Conservation (phyloP, 495 filamentous ascomycete genomes). For the Aspergillus wentii region DNA sequence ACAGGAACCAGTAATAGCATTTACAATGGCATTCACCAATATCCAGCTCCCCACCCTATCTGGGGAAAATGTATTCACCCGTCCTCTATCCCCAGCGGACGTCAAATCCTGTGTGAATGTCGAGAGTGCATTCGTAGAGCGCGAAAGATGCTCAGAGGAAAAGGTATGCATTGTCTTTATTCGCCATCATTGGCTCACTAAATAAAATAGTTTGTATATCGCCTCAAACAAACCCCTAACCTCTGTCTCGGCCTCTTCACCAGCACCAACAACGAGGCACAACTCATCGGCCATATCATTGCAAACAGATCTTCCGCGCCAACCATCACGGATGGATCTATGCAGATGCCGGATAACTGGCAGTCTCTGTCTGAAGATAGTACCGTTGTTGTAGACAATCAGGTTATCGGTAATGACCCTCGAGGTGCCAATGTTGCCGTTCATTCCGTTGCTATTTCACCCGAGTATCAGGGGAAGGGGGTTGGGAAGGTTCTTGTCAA, state of each 20-base stretch:
- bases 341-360: constrained; percentile 19
- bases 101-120: neutral
- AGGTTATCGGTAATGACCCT: constrained; percentile 18
- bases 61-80: neutral
- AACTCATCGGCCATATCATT: constrained; percentile 19
- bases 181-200: constrained; percentile 16
- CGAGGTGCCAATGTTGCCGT: constrained; percentile 14
- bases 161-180: constrained; percentile 8
- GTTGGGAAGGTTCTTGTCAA: constrained; percentile 16
- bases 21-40: neutral
- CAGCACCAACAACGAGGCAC: neutral
- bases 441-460: constrained; percentile 19
- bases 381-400: constrained; percentile 1
- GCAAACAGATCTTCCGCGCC: constrained; percentile 5
- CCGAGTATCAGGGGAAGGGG: constrained; percentile 17
- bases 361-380: constrained; percentile 2
- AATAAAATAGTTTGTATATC: constrained; percentile 17
- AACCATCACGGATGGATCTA: constrained; percentile 16
- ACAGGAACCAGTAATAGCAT: no score
- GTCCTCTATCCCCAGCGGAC: neutral
- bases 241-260: constrained; percentile 20
- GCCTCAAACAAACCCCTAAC: constrained; percentile 12
- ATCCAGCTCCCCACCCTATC: neutral
- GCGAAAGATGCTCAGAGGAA: neutral
- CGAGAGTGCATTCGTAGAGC: neutral